These are phyloP conservation scores for Actinomucor elegans DNA, from an alignment of 371 early-diverging fungal genomes.

Conservation along the genomic window DNA sequence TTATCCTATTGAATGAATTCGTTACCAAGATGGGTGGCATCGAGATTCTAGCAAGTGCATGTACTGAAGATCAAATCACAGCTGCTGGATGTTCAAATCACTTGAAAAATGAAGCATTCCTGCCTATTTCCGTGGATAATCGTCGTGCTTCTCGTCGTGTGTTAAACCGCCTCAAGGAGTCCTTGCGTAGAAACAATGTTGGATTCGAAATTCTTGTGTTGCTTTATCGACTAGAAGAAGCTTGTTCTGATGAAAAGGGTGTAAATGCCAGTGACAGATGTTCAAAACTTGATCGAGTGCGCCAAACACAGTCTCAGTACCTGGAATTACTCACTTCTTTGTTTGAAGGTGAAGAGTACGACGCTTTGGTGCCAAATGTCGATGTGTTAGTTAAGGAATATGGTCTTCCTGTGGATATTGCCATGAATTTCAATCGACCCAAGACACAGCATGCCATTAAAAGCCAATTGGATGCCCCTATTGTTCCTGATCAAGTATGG, in stretches of 20 bases:
- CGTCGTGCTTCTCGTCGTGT: constrained; percentile 57
- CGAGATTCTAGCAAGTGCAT: constrained; percentile 52
- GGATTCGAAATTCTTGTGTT: constrained; percentile 60
- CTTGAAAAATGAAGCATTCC: constrained; percentile 54
- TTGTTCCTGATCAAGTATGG: constrained; percentile 21
- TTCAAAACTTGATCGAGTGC: constrained; percentile 40
- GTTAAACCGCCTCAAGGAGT: constrained; percentile 58
- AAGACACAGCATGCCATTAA: constrained; percentile 43
- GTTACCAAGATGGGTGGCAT: constrained; percentile 76
- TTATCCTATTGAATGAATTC: constrained; percentile 71
- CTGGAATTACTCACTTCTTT: constrained; percentile 63
- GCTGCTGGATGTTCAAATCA: constrained; percentile 72
- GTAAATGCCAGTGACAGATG: constrained; percentile 58
- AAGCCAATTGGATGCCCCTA: constrained; percentile 20
- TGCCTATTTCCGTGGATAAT: constrained; percentile 45
- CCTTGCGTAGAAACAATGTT: constrained; percentile 56
- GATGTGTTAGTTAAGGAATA: constrained; percentile 57
- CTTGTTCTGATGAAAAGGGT: constrained; percentile 51
- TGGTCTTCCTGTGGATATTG: constrained; percentile 68
- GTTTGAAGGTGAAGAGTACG: constrained; percentile 61
- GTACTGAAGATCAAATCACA: constrained; percentile 60
- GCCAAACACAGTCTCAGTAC: constrained; percentile 63
- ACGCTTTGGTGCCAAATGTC: constrained; percentile 58
- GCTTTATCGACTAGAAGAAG: constrained; percentile 42
- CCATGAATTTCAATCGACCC: constrained; percentile 74